phyloP scores from a whole-genome alignment of 805 yeast species.

The Helenozyma rhizophorensis region DNA sequence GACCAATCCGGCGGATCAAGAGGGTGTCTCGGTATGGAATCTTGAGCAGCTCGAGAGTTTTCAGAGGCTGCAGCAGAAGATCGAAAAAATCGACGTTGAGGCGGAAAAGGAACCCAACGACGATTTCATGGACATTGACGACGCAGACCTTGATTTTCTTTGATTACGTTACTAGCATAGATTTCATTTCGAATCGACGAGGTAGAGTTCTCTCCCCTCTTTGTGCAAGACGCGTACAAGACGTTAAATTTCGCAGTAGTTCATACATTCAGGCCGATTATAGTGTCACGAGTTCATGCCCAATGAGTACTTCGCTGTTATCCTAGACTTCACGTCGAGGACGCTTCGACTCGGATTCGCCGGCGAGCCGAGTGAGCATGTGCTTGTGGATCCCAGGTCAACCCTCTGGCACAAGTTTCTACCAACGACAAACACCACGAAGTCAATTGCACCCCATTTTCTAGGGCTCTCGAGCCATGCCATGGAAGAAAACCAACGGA shows the following conservation, averaged over 20 bases:
- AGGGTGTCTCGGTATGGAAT: slow-evolving; percentile 93
- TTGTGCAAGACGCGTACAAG: no score
- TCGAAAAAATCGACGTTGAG: slow-evolving; percentile 13
- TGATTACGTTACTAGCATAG: no score
- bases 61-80: slow-evolving; percentile 49
- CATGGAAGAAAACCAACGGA: slow-evolving; percentile 1
- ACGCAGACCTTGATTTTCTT: slow-evolving; percentile 39
- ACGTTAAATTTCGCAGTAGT: no score
- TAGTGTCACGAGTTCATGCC: slow-evolving; percentile 14
- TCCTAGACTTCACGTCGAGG: slow-evolving; percentile 11
- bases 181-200: no score
- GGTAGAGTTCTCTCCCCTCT: no score
- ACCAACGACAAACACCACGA: background rate
- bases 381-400: slow-evolving; percentile 2
- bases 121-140: slow-evolving; percentile 44
- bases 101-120: slow-evolving; percentile 22
- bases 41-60: slow-evolving; percentile 55
- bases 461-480: slow-evolving; percentile 10
- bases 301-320: slow-evolving; percentile 16
- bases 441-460: slow-evolving; percentile 6
- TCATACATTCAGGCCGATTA: no score
- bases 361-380: slow-evolving; percentile 12
- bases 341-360: slow-evolving; percentile 13
- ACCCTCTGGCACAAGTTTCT: slow-evolving; percentile 9
- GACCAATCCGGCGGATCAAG: slow-evolving; percentile 80